Base-by-base conservation (phyloP, 1,284 basidiomycete species). In the Ustilago trichophora region DNA sequence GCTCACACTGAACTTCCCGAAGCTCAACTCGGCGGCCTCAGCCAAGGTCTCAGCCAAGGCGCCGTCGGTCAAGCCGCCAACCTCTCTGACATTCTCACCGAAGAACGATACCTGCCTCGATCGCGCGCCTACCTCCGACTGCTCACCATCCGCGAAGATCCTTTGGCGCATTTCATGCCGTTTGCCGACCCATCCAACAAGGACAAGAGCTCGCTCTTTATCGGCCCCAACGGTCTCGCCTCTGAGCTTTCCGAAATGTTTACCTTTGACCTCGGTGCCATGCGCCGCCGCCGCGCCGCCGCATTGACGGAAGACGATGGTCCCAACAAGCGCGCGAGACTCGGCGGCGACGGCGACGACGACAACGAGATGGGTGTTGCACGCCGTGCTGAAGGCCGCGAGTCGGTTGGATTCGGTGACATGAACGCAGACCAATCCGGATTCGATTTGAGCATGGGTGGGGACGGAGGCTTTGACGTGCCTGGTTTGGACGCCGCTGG, bases 231-330 rank as follows among this genome's bases (percentile, higher is more conserved):
- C 11, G 91, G 91, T 3, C 83, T 93, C 22, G 87, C 88, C 0
- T 89, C 91, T 0, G 91, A 94, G 80, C 85, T 97, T 9, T 85
- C 86, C 0, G 87, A 90, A 53, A 83, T 96, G 53, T 96, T 96
- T 83, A 85, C 90, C 82, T 89, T 91, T 47, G 91, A 91, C n/a
- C 33, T 85, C 75, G 81, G 45, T 82, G 83, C 50, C 80, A 84
- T 26, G 83, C 52, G 64, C 34, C 59, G 65, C 9, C 47, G 65
- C 32, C 54, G 69, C 9, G 55, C 67, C 2, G 58, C 83, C n/a
- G 83, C 21, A 85, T 80, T 42, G 10, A 37, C 50, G 12, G 87
- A 62, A 5, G 80, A 73, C 9, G 76, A 74, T 1, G 60, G 68
- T 15, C 53, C 73, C 19, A 46, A 72, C 47, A 83, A 83, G 73